These are phyloP conservation scores for Ophiostoma sp. DNA, from an alignment of 2,329 filamentous ascomycete species.

Conservation along the genomic window DNA sequence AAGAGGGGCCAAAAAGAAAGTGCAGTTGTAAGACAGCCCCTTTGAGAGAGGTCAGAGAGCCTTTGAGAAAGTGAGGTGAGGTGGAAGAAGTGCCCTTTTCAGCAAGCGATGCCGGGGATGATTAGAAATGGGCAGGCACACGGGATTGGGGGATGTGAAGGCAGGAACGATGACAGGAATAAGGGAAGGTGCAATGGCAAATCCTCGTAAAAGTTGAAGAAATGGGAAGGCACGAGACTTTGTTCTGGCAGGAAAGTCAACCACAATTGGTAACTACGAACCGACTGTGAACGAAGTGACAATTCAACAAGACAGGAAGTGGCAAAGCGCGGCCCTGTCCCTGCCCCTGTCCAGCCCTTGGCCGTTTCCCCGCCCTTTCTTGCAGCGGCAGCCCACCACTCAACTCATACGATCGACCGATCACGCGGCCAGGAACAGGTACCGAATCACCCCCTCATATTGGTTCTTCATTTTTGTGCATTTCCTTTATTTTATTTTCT, in stretches of 20 bases:
- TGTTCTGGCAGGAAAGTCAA: neutral
- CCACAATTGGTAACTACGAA: slow-evolving; percentile 8
- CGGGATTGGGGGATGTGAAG: neutral
- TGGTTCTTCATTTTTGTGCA: neutral
- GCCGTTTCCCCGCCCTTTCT: slow-evolving; percentile 6
- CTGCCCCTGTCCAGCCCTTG: neutral
- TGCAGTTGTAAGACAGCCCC: neutral
- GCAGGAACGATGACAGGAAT: neutral
- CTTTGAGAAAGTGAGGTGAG: neutral
- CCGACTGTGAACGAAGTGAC: neutral
- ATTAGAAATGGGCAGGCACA: slow-evolving; percentile 5
- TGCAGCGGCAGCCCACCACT: slow-evolving; percentile 9
- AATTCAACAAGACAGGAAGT: neutral
- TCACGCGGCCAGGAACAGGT: slow-evolving; percentile 12
- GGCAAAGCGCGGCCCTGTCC: slow-evolving; percentile 10
- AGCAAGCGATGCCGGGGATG: neutral
- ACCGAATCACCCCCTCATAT: neutral
- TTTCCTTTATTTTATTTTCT: neutral
- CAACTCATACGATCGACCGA: slow-evolving; percentile 6
- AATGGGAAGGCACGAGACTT: neutral
- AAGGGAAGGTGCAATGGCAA: neutral
- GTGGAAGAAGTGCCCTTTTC: neutral
- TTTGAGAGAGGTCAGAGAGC: neutral
- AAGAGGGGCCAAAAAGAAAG: neutral
- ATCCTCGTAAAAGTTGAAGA: neutral